Evolutionary conservation across 129 eudicot genomes (phyloP), one percentile per base, ranked within the genome.

Genomic region (Cynara cardunculus): DNA sequence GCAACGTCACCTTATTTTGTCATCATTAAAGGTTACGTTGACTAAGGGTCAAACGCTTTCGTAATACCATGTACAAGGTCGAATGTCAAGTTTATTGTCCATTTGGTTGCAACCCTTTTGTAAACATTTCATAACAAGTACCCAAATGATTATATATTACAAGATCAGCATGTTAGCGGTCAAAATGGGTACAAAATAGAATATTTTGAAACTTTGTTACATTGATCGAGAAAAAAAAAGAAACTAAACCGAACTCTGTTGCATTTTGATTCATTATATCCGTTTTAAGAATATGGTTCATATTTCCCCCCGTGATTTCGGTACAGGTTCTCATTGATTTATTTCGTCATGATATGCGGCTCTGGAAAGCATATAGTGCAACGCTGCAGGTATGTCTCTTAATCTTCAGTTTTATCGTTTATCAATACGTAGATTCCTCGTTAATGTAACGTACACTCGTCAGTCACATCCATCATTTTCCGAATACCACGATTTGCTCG

Each of bases 401-500:
- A n/a, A n/a, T n/a, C n/a, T n/a, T n/a, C n/a, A n/a, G n/a, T n/a
- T n/a, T n/a, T n/a, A n/a, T n/a, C n/a, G n/a, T n/a, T n/a, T n/a
- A n/a, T n/a, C n/a, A n/a, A n/a, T n/a, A 39, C 12, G 18, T 71
- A 59, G 19, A 32, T 30, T 2, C 19, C 35, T 68, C 9, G 70
- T 81, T 82, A 70, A 82, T 86, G 80, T 64, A 13, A 25, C 75
- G 73, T 80, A 32, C 72, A 73, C 53, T 76, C 25, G 70, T 26
- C 88, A 95, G 99, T 90, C 93, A 10, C 93, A 95, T 77, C 87
- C 88, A 35, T 84, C 97, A 34, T 89, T 95, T 86, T 74, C 79
- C n/a, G 90, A 92, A 72, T 95, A 95, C 82, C 91, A 87, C 81
- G 97, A 95, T 87, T 87, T 95, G 86, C 91, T 95, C 69, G 97